Percentiles rank a stretch among this genome's conserved stretches.
phyloP scores from a whole-genome alignment of 176 grass and related monocot genomes.

The Bromus sterilis region DNA sequence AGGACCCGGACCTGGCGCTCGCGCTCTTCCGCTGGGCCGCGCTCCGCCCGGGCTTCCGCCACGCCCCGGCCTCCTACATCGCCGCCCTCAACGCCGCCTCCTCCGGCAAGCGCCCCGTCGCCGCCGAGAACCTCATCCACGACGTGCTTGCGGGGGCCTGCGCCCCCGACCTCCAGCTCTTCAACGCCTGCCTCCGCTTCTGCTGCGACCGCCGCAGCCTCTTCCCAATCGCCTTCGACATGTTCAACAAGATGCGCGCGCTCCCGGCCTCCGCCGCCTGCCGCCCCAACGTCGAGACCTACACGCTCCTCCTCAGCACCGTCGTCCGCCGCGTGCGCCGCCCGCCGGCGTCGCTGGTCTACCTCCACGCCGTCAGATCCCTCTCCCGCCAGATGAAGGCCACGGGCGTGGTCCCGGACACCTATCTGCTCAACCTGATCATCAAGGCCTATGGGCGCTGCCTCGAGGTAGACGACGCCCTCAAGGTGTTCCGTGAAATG shows the following conservation, averaged over 20 bases:
- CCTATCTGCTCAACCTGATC: conserved; percentile 75
- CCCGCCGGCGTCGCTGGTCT: conserved; percentile 64
- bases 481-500: conserved; percentile 83
- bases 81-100: conserved; percentile 57
- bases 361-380: conserved; percentile 70
- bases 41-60: conserved; percentile 71
- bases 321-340: conserved; percentile 62
- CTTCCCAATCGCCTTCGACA: conserved; percentile 79
- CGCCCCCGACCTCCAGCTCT: conserved; percentile 48
- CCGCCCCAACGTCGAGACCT: conserved; percentile 67
- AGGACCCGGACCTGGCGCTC: conserved; percentile 70
- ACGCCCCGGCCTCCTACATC: conserved; percentile 52
- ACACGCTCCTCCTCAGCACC: conserved; percentile 63
- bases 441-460: conserved; percentile 79
- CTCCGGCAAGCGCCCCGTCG: conserved; percentile 42
- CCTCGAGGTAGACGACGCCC: conserved; percentile 72
- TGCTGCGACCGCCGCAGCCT: conserved; percentile 71
- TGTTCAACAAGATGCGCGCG: conserved; percentile 80
- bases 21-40: conserved; percentile 89
- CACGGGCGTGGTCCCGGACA: conserved; percentile 84
- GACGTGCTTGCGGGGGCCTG: conserved; percentile 82
- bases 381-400: conserved; percentile 83
- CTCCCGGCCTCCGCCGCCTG: conserved; percentile 21
- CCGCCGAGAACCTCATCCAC: conserved; percentile 55
- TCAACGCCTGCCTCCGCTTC: conserved; percentile 79